phyloP scores from a whole-genome alignment of 2,329 filamentous ascomycete genomes.

The Chaetomiaceae sp. region DNA sequence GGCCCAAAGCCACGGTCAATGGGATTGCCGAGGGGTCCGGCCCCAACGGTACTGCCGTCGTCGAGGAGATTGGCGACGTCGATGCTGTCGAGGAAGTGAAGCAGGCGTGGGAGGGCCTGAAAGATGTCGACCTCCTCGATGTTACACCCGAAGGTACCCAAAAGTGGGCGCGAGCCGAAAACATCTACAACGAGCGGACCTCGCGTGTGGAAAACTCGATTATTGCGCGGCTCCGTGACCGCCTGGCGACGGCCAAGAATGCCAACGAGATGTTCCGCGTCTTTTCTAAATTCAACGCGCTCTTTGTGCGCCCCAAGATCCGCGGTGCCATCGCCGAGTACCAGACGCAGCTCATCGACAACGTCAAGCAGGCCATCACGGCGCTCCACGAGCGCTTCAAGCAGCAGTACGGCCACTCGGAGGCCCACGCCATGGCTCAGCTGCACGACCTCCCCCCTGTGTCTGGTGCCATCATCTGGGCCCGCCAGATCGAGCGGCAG shows the following conservation, averaged over 20 bases:
- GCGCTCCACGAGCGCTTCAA: conserved; percentile 95
- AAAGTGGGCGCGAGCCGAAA: conserved; percentile 89
- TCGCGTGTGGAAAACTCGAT: conserved; percentile 98
- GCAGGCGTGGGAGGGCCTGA: conserved; percentile 88
- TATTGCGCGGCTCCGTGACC: conserved; percentile 87
- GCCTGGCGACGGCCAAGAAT: conserved; percentile 90
- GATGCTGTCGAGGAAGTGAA: conserved; percentile 95
- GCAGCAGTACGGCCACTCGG: conserved; percentile 96
- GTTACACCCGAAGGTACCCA: conserved; percentile 86
- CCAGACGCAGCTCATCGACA: conserved; percentile 95
- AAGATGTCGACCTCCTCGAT: conserved; percentile 92
- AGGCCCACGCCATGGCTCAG: conserved; percentile 97
- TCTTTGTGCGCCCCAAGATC: conserved; percentile 98
- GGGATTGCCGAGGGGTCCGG: conserved; percentile 46
- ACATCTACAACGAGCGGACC: conserved; percentile 94
- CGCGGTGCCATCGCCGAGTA: conserved; percentile 96
- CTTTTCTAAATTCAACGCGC: conserved; percentile 98
- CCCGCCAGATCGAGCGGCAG: conserved; percentile 92
- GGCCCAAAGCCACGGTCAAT: conserved; percentile 60
- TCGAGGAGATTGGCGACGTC: conserved; percentile 94
- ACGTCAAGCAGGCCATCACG: conserved; percentile 93
- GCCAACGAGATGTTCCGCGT: conserved; percentile 99
- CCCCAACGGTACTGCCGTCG: conserved; percentile 61
- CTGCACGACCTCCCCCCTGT: conserved; percentile 92
- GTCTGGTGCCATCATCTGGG: conserved; percentile 96